Evolutionary conservation across 139 green algal species (phyloP).

Genomic region (Ettlia oleoabundans): DNA sequence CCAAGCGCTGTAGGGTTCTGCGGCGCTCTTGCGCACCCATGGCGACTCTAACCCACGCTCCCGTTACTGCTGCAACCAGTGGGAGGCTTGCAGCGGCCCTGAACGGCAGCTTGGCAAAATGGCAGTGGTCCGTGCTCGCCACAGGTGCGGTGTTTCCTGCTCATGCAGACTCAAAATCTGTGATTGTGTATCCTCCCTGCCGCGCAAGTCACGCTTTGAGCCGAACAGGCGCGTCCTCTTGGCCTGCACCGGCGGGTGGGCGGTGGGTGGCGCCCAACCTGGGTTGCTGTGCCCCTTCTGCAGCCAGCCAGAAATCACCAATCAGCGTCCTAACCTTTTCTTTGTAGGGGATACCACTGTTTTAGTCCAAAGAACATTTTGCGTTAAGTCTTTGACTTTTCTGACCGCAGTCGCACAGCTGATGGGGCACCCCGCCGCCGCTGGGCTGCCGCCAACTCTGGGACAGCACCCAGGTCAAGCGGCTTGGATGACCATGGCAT

Average conservation of each 20-base stretch:
- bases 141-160: not conserved
- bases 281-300: too few relatives aligned
- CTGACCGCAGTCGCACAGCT: constrained; percentile 10
- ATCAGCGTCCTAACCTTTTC: too few relatives aligned
- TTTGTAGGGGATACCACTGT: too few relatives aligned
- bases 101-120: not conserved
- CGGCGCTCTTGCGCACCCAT: not conserved
- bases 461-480: constrained; percentile 1
- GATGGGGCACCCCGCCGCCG: not conserved
- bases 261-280: too few relatives aligned
- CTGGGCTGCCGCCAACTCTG: constrained; percentile 11
- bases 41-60: not conserved
- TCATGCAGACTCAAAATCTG: not conserved
- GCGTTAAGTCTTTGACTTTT: too few relatives aligned
- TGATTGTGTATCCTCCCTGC: not conserved
- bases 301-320: too few relatives aligned
- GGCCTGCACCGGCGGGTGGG: too few relatives aligned
- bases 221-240: too few relatives aligned
- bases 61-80: not conserved
- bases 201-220: too few relatives aligned
- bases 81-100: not conserved
- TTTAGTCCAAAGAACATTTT: too few relatives aligned
- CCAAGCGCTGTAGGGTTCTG: not conserved
- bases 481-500: constrained; percentile 23
- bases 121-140: not conserved